These are phyloP conservation scores for Penicillium sp. DNA, from an alignment of 2,329 filamentous ascomycete species.

Conservation along the genomic window DNA sequence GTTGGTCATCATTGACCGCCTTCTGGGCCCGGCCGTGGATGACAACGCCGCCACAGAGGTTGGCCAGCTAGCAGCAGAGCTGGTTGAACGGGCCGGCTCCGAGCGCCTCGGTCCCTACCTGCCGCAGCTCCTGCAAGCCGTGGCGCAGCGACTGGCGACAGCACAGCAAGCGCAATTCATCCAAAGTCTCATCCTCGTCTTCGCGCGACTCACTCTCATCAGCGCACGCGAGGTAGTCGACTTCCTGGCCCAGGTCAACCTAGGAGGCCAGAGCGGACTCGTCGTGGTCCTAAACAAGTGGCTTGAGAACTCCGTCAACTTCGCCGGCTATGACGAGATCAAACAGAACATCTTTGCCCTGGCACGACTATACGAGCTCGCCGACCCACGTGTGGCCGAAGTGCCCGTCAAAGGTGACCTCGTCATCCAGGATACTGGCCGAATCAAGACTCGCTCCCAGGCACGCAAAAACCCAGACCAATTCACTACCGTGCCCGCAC, in stretches of 20 bases:
- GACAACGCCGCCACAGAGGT: slow-evolving; percentile 96
- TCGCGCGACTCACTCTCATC: slow-evolving; percentile 82
- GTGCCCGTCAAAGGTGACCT: slow-evolving; percentile 90
- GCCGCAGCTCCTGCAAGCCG: slow-evolving; percentile 81
- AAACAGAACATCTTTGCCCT: slow-evolving; percentile 94
- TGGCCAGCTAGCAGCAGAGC: slow-evolving; percentile 85
- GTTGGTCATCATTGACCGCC: slow-evolving; percentile 85
- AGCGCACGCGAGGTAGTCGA: slow-evolving; percentile 87
- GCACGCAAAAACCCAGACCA: slow-evolving; percentile 85
- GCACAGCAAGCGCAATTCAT: slow-evolving; percentile 88
- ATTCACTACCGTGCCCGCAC: slow-evolving; percentile 82
- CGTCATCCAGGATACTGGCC: slow-evolving; percentile 72
- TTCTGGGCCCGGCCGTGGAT: slow-evolving; percentile 79
- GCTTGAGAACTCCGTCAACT: slow-evolving; percentile 95
- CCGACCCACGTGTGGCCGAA: slow-evolving; percentile 74
- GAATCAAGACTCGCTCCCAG: slow-evolving; percentile 92
- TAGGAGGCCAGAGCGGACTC: slow-evolving; percentile 73
- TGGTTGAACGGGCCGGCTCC: slow-evolving; percentile 92
- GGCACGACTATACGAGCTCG: slow-evolving; percentile 83
- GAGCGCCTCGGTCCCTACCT: slow-evolving; percentile 89
- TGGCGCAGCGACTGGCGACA: slow-evolving; percentile 78
- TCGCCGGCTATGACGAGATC: slow-evolving; percentile 97
- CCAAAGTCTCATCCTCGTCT: slow-evolving; percentile 92
- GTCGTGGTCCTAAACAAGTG: slow-evolving; percentile 90
- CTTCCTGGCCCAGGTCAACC: slow-evolving; percentile 81